Evolutionary conservation across 139 green algal genomes (phyloP).

Genomic region (Pedinophyceae sp.): DNA sequence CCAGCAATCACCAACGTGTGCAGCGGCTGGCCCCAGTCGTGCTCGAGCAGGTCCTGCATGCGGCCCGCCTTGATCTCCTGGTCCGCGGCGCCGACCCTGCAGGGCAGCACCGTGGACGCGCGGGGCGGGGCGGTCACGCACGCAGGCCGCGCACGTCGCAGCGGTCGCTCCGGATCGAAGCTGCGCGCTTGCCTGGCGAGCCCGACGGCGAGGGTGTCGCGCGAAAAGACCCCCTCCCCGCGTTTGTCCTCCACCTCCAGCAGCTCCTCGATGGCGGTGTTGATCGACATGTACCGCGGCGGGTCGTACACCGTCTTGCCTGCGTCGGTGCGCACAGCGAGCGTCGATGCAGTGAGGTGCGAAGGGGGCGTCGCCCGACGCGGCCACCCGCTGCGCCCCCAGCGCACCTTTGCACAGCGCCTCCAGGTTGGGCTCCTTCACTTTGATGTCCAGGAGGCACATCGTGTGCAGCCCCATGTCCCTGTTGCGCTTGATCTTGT

Average conservation of each 20-base stretch:
- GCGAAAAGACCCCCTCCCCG: constrained; percentile 38
- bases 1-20: constrained; percentile 75
- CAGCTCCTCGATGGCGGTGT: constrained; percentile 62
- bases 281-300: constrained; percentile 43
- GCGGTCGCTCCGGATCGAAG: constrained; percentile 19
- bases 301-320: constrained; percentile 80
- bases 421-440: constrained; percentile 78
- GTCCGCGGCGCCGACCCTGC: constrained; percentile 1
- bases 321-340: too few species aligned
- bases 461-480: constrained; percentile 80
- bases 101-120: not conserved
- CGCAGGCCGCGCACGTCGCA: not conserved
- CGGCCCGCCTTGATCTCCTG: constrained; percentile 8
- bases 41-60: constrained; percentile 31
- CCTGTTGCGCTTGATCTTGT: constrained; percentile 23
- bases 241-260: constrained; percentile 64
- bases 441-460: constrained; percentile 89
- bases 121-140: not conserved
- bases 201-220: constrained; percentile 53
- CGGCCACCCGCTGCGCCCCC: too few species aligned
- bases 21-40: constrained; percentile 79
- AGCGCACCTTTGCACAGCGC: constrained; percentile 45
- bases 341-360: not conserved
- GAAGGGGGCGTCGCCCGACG: not conserved
- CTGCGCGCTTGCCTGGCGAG: constrained; percentile 51